phyloP scores from a whole-genome alignment of 83 land plant genomes.

The Isoetes engelmannii region DNA sequence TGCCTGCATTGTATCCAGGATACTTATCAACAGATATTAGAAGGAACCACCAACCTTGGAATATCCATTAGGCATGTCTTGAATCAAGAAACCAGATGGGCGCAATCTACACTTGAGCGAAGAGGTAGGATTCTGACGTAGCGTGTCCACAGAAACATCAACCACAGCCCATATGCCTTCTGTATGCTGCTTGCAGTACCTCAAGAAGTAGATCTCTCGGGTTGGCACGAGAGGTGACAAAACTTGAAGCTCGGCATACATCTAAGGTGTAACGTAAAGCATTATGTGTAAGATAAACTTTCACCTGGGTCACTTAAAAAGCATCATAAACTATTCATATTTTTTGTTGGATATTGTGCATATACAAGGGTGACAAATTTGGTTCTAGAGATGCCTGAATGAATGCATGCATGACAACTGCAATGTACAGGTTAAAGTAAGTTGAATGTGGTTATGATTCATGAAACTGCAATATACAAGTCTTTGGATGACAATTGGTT shows the following conservation, averaged over 20 bases:
- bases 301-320: too few relatives aligned
- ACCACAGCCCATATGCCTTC: constrained; percentile 76
- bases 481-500: not conserved
- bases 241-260: constrained; percentile 64
- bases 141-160: constrained; percentile 66
- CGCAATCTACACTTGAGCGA: constrained; percentile 46
- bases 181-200: constrained; percentile 61
- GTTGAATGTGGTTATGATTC: too few relatives aligned
- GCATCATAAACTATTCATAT: too few relatives aligned
- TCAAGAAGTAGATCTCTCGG: constrained; percentile 56
- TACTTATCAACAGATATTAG: not conserved
- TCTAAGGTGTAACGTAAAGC: constrained; percentile 15
- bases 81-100: constrained; percentile 77
- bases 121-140: constrained; percentile 36
- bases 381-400: too few relatives aligned
- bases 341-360: too few relatives aligned
- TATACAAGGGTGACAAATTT: too few relatives aligned
- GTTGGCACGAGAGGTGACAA: constrained; percentile 81
- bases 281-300: not conserved
- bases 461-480: not conserved
- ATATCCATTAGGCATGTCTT: constrained; percentile 79
- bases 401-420: too few relatives aligned
- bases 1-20: not conserved
- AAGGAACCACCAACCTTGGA: constrained; percentile 42
- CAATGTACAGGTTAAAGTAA: too few relatives aligned